A percentile compares a stretch with the other conserved stretches of the same genome.
phyloP scores from a whole-genome alignment of 805 yeast genomes.

The Wickerhamomyces bisporus region DNA sequence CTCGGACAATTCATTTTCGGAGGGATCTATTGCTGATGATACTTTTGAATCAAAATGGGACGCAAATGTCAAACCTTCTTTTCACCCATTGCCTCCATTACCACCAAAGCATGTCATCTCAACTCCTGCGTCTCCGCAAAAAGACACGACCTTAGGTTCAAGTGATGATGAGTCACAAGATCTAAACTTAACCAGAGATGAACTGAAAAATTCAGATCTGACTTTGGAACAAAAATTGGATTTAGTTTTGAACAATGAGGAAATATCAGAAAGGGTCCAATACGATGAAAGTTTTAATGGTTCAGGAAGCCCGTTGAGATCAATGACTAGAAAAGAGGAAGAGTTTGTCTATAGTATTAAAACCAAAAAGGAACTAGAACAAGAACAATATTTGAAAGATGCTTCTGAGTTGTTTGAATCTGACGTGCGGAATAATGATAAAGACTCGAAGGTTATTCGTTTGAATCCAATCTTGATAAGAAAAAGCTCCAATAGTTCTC shows the following conservation, averaged over 20 bases:
- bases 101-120: constrained; percentile 27
- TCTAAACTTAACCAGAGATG: constrained; percentile 23
- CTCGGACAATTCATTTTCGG: constrained; percentile 21
- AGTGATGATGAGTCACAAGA: constrained; percentile 25
- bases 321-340: constrained; percentile 17
- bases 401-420: constrained; percentile 29
- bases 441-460: constrained; percentile 15
- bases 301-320: constrained; percentile 20
- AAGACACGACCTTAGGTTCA: constrained; percentile 21
- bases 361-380: constrained; percentile 14
- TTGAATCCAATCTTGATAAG: constrained; percentile 25
- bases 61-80: constrained; percentile 8
- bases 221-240: constrained; percentile 41
- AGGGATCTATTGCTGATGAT: constrained; percentile 13
- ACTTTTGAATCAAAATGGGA: constrained; percentile 25
- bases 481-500: constrained; percentile 18
- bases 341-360: constrained; percentile 20
- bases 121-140: constrained; percentile 16
- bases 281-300: constrained; percentile 20
- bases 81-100: constrained; percentile 33
- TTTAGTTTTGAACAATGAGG: constrained; percentile 30
- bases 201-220: constrained; percentile 22
- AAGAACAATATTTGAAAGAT: constrained; percentile 25
- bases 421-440: constrained; percentile 28
- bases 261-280: constrained; percentile 18